Base-by-base conservation (phyloP, 331 rosid species). In the Arachis monticola region DNA sequence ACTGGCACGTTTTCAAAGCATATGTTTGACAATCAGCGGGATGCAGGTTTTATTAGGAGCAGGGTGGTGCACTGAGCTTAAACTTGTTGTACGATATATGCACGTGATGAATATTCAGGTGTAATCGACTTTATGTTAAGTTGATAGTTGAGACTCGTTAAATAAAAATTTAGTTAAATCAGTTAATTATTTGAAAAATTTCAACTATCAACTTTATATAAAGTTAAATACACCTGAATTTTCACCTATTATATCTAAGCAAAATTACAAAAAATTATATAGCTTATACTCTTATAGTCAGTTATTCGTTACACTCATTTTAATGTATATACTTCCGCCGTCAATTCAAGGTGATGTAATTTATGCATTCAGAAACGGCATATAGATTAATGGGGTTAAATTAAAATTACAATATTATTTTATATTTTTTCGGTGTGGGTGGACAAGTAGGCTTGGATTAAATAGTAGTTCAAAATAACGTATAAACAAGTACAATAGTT, bases 351-450 rank as follows among this genome's bases (percentile, higher is more conserved):
- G 30, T 74, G 71, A 63, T 38, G 72, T 52, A 51, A 6, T 31
- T 74, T 40, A 71, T 47, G 14, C 56, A 63, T 41, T 74, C 4
- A 63, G 22, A 74, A 74, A 74, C 71, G 71, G 55, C 71, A 74
- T 5, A 11, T 63, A 60, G 9, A n/a, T 60, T 10, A 14, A 2
- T 30, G 38, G 55, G 59, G 4, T 60, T 46, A 52, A 45, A 42
- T 56, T 53, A 42, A 71, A 27, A 44, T 1, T 22, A 3, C n/a
- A 60, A 31, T 9, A 9, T 5, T 73, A n/a, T 8, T n/a, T 51
- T 74, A 38, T 40, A 22, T 22, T 22, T 22, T 22, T 22, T 22
- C 27, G 27, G 46, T 52, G 56, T 1, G 10, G 31, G 79, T 64
- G 79, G 47, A 41, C 70, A 73, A 50, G 5, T 50, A 62, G 44